A percentile compares a stretch with the other conserved stretches of the same genome.
These are phyloP conservation scores for Epichloe sibirici DNA, from an alignment of 2,329 filamentous ascomycete genomes.

Conservation along the genomic window DNA sequence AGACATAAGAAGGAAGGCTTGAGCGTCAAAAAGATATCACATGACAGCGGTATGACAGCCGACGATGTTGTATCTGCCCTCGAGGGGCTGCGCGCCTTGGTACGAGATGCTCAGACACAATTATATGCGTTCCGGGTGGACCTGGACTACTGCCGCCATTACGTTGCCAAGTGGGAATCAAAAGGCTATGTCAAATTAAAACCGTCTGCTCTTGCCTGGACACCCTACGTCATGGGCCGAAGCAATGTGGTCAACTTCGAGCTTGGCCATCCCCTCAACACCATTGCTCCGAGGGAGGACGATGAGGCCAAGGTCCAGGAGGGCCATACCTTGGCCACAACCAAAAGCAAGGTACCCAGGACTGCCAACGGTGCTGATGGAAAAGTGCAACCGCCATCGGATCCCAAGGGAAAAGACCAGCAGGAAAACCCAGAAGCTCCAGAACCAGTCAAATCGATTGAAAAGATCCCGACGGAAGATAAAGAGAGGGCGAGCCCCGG, in stretches of 20 bases:
- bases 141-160: constrained; percentile 71
- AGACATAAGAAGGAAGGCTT: constrained; percentile 33
- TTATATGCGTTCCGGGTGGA: constrained; percentile 85
- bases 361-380: constrained; percentile 7
- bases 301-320: constrained; percentile 37
- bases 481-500: constrained; percentile 19
- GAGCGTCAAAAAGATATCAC: constrained; percentile 59
- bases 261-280: constrained; percentile 66
- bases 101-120: constrained; percentile 78
- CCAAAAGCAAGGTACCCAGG: neutral
- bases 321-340: constrained; percentile 8
- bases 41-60: constrained; percentile 86
- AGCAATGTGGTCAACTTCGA: constrained; percentile 74
- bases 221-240: constrained; percentile 91
- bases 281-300: constrained; percentile 78
- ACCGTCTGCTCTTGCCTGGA: constrained; percentile 76
- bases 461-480: constrained; percentile 17
- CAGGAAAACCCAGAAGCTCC: constrained; percentile 8
- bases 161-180: constrained; percentile 77
- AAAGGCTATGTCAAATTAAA: constrained; percentile 83
- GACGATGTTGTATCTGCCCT: constrained; percentile 93
- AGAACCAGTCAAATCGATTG: constrained; percentile 19
- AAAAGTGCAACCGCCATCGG: constrained; percentile 5
- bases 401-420: neutral
- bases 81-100: constrained; percentile 78